These are phyloP conservation scores for Zygosaccharomyces sapae DNA, from an alignment of 1,139 yeast genomes.

Conservation along the genomic window DNA sequence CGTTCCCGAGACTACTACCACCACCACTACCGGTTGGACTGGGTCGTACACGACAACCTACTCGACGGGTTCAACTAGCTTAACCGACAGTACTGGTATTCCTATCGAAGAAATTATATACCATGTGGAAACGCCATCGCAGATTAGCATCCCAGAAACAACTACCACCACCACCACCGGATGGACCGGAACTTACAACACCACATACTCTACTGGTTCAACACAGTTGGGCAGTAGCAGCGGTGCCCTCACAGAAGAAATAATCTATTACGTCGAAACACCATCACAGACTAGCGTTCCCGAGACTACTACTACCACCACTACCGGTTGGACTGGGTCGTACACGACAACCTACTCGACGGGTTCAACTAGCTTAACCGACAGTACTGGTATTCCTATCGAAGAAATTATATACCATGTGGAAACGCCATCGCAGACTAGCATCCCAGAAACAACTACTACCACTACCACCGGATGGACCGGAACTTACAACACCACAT, in stretches of 20 bases:
- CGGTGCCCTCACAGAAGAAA: slow-evolving; percentile 15
- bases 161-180: slow-evolving; percentile 28
- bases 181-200: slow-evolving; percentile 30
- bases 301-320: background rate
- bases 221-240: slow-evolving; percentile 12
- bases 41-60: slow-evolving; percentile 27
- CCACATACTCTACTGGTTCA: slow-evolving; percentile 19
- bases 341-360: slow-evolving; percentile 20
- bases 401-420: slow-evolving; percentile 20
- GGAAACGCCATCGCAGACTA: slow-evolving; percentile 16
- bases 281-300: slow-evolving; percentile 8
- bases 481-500: slow-evolving; percentile 25
- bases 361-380: slow-evolving; percentile 10
- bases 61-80: slow-evolving; percentile 15
- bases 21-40: slow-evolving; percentile 32
- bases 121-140: slow-evolving; percentile 21
- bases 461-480: slow-evolving; percentile 32
- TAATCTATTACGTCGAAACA: slow-evolving; percentile 21
- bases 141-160: background rate
- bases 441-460: slow-evolving; percentile 12
- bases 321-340: slow-evolving; percentile 6
- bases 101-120: slow-evolving; percentile 19
- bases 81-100: slow-evolving; percentile 11
- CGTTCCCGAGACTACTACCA: slow-evolving; percentile 7
- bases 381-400: slow-evolving; percentile 15